Base-by-base conservation (phyloP, 2,329 filamentous ascomycete genomes). In the Stenocarpella maydis region DNA sequence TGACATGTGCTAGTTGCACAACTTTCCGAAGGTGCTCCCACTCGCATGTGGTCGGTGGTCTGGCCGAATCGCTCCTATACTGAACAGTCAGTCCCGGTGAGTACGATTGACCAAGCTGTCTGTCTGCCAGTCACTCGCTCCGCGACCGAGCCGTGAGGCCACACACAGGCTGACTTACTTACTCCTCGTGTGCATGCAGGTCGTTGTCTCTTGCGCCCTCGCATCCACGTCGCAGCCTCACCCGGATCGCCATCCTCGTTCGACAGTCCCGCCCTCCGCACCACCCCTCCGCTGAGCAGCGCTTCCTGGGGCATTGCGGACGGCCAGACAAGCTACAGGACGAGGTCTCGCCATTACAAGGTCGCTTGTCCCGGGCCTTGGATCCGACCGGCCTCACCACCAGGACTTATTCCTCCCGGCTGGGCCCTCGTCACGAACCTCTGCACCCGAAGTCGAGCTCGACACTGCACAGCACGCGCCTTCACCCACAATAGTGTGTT, bases 381-480 rank as follows among this genome's bases (percentile, higher is more conserved):
- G 15, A 55, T 14, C 67, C 34, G 50, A 65, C 64, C 53, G 64
- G 67, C 67, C 28, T 41, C 61, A 67, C 45, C 49, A 64, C 47
- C 37, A 64, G 31, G 69, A 53, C 69, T 68, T 41, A 47, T 60
- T 69, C 53, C 45, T 60, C 63, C 67, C 58, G 63, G 49, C 52
- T 50, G 49, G 67, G 43, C 43, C 64, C 12, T 52, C 50, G 63
- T n/a, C 65, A 28, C 45, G 60, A n/a, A 49, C 34, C n/a, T 41
- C 54, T 64, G 47, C 49, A 14, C 34, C 31, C 54, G 39, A 50
- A 43, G 3, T 26, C 21, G 39, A 21, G 4, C 19, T 9, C 41
- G 26, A 41, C 49, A 53, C 63, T 31, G 41, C 60, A 41, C 47
- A 6, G 47, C 15, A 31, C 28, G 24, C 24, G n/a, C 26, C 26